Evolutionary conservation across 176 grass and related monocot species (phyloP), one percentile per base, ranked within the genome.

Genomic region (Chloris gayana): DNA sequence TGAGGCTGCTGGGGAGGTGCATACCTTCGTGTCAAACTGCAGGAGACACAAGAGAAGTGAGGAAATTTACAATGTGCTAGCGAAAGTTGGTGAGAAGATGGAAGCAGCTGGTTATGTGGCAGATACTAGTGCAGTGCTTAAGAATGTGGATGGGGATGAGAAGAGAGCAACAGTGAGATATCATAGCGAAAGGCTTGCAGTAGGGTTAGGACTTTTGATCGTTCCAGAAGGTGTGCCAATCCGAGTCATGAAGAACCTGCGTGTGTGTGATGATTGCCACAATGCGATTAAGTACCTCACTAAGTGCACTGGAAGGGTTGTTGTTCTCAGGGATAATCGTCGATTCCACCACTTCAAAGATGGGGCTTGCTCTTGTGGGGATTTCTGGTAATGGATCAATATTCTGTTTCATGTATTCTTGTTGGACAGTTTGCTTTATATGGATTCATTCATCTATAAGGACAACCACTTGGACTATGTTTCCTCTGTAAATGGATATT

Each of bases 181-280:
- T 80, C 96, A 98, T 58, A 98, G 96, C 22, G 92, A 98, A 88
- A 90, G 96, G 64, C 84, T 98, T 26, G 92, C 96, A 19, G 93
- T 95, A 47, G 96, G 88, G 30, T 88, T 98, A 41, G 96, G 96
- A 9, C 70, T 98, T 53, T 38, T 98, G 77, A 61, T 93, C 72
- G 82, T 98, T 81, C 90, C 92, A 14, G 68, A 95, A 77, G 96
- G 92, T 72, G 82, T 87, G 64, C 83, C 92, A 22, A 95, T 98
- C 59, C 80, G 92, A 79, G 88, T 98, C 34, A 95, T 98, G 92
- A 98, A 98, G 86, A 98, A 95, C 64, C 62, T 95, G 34, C 84
- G 90, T 71, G 96, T 98, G 76, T 95, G 96, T 84, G 83, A 86
- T 80, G 96, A 98, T 85, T 98, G 96, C 75, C 96, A 99, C 73